These are phyloP conservation scores for Pelargonium myrrhifolium DNA, from an alignment of 441 rosid species.

Conservation along the genomic window DNA sequence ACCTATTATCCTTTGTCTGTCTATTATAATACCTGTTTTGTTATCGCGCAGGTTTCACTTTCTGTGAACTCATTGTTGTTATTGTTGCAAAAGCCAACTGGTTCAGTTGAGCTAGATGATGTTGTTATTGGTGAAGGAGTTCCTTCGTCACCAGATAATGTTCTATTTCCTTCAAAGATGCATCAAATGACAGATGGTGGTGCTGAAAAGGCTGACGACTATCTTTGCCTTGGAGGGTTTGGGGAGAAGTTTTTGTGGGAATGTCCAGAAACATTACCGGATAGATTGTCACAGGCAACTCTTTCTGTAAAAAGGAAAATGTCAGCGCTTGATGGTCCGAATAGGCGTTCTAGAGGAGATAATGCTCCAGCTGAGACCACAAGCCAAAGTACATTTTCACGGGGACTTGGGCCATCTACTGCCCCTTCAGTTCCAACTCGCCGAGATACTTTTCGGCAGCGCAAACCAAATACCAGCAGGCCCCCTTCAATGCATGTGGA, in stretches of 20 bases:
- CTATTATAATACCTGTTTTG: constrained; percentile 21
- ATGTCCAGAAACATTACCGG: constrained; percentile 91
- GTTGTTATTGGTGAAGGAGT: constrained; percentile 27
- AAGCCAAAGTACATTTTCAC: constrained; percentile 50
- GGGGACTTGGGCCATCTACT: constrained; percentile 57
- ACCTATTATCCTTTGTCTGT: background rate
- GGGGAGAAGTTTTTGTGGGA: constrained; percentile 81
- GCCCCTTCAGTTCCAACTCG: constrained; percentile 66
- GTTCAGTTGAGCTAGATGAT: constrained; percentile 42
- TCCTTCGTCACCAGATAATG: constrained; percentile 22
- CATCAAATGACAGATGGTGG: constrained; percentile 31
- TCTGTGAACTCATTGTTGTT: constrained; percentile 40
- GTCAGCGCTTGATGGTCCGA: constrained; percentile 57
- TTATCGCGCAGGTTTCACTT: constrained; percentile 42
- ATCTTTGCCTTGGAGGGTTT: constrained; percentile 53
- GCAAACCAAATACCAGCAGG: constrained; percentile 95
- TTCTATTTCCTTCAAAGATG: constrained; percentile 33
- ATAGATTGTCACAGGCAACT: constrained; percentile 59
- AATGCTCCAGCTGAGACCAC: constrained; percentile 52
- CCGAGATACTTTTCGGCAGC: constrained; percentile 84
- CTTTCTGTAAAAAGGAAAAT: constrained; percentile 62
- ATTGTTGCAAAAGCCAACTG: constrained; percentile 51
- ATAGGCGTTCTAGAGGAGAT: constrained; percentile 71
- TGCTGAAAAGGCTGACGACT: constrained; percentile 42
- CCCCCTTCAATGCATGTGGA: constrained; percentile 99